Base-by-base conservation (phyloP, 1,284 basidiomycete species). In the Crocinoboletus sp. region DNA sequence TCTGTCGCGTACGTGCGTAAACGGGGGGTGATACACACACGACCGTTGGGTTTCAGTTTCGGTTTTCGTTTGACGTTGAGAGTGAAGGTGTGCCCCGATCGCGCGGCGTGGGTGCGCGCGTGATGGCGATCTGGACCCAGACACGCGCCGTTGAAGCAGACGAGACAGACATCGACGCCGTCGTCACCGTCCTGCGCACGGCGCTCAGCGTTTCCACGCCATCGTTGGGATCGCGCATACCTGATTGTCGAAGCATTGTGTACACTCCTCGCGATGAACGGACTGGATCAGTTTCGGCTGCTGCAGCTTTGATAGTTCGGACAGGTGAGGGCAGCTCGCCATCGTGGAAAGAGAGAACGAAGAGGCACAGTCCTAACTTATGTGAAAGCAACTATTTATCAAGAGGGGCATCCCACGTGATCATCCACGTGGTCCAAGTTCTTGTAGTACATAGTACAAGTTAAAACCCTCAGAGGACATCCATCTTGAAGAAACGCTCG, bases 161-260 rank as follows among this genome's bases (percentile, higher is more conserved):
- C 66, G 43, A 99, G 71, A 65, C 95, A 99, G 38, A 98, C 89
- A 52, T 97, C 85, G 47, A 98, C 73, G 10, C 95, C 95, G 11
- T 74, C 67, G 0, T 80, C 74, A 12, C 70, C 69, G 60, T 94
- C 90, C 84, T 93, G 57, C 33, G 4, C 27, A 36, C 16, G 37
- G 40, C 35, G 24, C 39, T 56, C 31, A 36, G 48, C 41, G 31
- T 22, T 34, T n/a, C 10, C 31, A 16, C 16, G 16, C 9, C 17
- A 54, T 44, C 37, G 19, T 24, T 20, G 23, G 17, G 41, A 54
- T 50, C 49, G 48, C 1, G 54, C 71, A 37, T 59, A 88, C 93
- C 77, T 95, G 91, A 58, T 82, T 83, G 65, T 98, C 94, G 63
- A 98, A 99, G 66, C 95, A 99, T 49, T 94, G 90, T 0, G 94